Base-by-base conservation (phyloP, 2,329 filamentous ascomycete species). In the Diaporthe destruens region DNA sequence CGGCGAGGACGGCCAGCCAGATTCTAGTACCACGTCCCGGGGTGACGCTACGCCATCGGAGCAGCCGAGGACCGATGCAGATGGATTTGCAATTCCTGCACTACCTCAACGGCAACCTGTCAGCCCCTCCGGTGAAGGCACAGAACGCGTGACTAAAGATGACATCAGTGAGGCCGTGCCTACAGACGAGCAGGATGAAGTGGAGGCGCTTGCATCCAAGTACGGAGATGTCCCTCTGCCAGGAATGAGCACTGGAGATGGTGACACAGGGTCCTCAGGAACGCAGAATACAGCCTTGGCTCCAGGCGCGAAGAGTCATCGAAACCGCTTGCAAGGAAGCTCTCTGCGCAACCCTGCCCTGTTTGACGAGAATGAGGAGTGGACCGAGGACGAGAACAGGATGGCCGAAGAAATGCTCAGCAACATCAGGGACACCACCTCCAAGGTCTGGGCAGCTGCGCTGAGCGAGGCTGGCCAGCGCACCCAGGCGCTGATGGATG, bases 401-500 rank as follows among this genome's bases (percentile, higher is more conserved):
- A 83, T 85, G 32, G 88, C 90, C 59, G 92, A 93, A 77, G 91
- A 94, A 77, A 94, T 96, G 78, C 88, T 90, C 16, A 89, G 91
- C 74, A 89, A 93, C 70, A 89, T 95, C 76, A 89, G 88, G 77
- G 87, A 92, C 76, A 88, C 90, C 0, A 82, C 88, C 63, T 88
- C 87, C 5, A 81, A 86, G 16, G 36, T 72, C 29, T 72, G 65
- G 63, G 69, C 66, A 18, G 74, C 73, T 42, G 79, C 66, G 3
- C 56, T 66, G 7, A 34, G 67, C 44, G 25, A 32, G 36, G 69
- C 74, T 8, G 69, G 80, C 77, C 59, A 67, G 53, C 71, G 67
- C 42, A 74, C 68, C 16, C 55, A 72, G 36, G 51, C 66, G 57
- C 67, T 74, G 20, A 63, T 72, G 54, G 73, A 57, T 16, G 2